These are phyloP conservation scores for Thielaviopsis ethacetica DNA, from an alignment of 2,329 filamentous ascomycete genomes.

Conservation along the genomic window DNA sequence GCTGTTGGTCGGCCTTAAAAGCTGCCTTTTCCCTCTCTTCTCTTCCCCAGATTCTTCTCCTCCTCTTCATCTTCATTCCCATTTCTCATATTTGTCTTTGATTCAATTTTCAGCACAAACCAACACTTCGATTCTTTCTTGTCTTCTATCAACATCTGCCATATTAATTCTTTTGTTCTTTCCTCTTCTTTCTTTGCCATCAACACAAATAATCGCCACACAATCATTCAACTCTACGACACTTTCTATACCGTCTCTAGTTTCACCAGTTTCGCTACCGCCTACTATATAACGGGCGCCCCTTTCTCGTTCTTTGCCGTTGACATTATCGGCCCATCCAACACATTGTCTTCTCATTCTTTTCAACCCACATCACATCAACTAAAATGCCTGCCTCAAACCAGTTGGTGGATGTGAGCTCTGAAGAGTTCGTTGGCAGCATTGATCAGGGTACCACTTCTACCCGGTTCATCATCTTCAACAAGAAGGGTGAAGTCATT, in stretches of 20 bases:
- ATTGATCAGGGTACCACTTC: constrained; percentile 88
- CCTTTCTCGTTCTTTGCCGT: too few relatives aligned
- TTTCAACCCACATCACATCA: too few relatives aligned
- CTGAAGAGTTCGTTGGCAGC: constrained; percentile 51
- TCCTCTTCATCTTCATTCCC: neutral
- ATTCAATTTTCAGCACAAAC: neutral
- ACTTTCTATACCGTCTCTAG: too few relatives aligned
- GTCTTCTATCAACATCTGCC: neutral
- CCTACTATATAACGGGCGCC: too few relatives aligned
- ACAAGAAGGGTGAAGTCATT: constrained; percentile 59
- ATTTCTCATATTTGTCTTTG: neutral
- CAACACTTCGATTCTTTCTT: neutral
- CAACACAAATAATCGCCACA: neutral
- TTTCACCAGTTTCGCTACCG: too few relatives aligned
- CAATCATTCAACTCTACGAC: neutral
- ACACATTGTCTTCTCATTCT: too few relatives aligned
- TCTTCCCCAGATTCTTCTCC: neutral
- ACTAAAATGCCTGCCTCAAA: neutral
- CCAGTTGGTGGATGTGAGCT: neutral
- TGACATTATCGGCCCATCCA: too few relatives aligned
- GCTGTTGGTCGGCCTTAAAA: neutral
- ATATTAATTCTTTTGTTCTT: neutral
- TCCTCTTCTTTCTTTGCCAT: neutral
- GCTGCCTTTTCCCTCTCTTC: neutral
- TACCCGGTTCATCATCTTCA: constrained; percentile 80